These are phyloP conservation scores for Aspergillus sp. DNA, from an alignment of 2,329 filamentous ascomycete species.

Conservation along the genomic window DNA sequence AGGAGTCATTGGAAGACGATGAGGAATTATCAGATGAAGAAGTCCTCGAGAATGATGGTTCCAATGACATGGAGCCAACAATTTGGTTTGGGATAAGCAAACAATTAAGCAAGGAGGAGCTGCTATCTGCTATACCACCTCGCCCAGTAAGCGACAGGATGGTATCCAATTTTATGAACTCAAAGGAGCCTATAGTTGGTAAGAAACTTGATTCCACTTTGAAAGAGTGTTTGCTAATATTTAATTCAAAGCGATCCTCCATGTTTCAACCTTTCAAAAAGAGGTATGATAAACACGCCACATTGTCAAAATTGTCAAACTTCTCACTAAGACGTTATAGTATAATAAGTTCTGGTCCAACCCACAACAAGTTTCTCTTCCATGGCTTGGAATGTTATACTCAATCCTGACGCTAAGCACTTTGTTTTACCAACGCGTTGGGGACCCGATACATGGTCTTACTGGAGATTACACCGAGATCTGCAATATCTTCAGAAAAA, in stretches of 20 bases:
- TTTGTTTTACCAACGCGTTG: conserved; percentile 23
- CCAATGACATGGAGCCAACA: conserved; percentile 23
- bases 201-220: conserved; percentile 4
- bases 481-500: conserved; percentile 52
- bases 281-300: conserved; percentile 19
- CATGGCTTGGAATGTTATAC: conserved; percentile 34
- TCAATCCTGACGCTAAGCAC: conserved; percentile 28
- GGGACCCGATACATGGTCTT: conserved; percentile 23
- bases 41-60: conserved; percentile 18
- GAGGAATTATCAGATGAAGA: conserved; percentile 26
- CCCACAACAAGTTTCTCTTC: conserved; percentile 26
- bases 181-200: conserved; percentile 32
- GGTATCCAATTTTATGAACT: conserved; percentile 34
- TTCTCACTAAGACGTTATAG: conserved; percentile 7
- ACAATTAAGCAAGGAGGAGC: conserved; percentile 29
- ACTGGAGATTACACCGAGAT: conserved; percentile 16
- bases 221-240: not conserved
- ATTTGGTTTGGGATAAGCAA: conserved; percentile 29
- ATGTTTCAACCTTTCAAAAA: conserved; percentile 33
- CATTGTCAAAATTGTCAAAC: not conserved
- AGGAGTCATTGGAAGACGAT: conserved; percentile 28
- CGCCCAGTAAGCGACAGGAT: conserved; percentile 33
- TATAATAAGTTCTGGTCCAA: conserved; percentile 34
- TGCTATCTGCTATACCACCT: conserved; percentile 32
- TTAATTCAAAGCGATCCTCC: conserved; percentile 24